Percentiles rank a stretch among this genome's conserved stretches.
phyloP scores from a whole-genome alignment of 352 stramenopile species.

The Hyaloperonospora brassicae region DNA sequence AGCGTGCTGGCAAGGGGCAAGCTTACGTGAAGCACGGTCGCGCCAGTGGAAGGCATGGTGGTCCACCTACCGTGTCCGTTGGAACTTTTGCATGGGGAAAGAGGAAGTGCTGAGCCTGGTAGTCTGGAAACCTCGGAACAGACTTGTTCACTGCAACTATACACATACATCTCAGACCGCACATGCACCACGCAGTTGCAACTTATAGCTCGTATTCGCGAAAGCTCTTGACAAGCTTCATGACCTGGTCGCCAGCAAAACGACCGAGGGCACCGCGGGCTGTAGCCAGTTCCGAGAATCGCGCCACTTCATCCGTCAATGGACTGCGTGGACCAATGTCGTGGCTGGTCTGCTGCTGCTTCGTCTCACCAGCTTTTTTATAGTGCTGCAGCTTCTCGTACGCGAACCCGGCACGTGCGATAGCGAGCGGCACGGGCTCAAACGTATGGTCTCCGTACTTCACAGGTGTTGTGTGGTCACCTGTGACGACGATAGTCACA shows the following conservation, averaged over 20 bases:
- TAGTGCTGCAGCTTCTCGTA: conserved; percentile 24
- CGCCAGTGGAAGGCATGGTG: no score
- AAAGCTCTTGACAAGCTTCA: conserved; percentile 74
- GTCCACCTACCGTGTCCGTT: no score
- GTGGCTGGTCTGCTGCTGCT: conserved; percentile 1
- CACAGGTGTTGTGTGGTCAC: conserved; percentile 81
- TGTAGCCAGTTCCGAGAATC: conserved; percentile 66
- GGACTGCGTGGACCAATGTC: conserved; percentile 6
- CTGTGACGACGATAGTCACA: conserved; percentile 78
- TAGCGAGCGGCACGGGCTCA: conserved; percentile 77
- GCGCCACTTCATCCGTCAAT: conserved; percentile 45
- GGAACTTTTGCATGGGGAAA: no score
- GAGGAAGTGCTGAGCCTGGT: no score
- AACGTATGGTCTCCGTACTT: conserved; percentile 85
- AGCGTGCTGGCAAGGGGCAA: no score
- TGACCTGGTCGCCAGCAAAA: conserved; percentile 80
- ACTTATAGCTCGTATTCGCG: conserved; percentile 39
- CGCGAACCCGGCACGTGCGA: conserved; percentile 42
- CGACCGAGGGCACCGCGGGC: conserved; percentile 60
- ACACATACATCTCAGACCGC: conserved; percentile 3
- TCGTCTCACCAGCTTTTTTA: conserved; percentile 5
- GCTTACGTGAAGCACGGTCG: no score
- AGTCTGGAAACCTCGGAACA: not conserved
- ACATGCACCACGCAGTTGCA: conserved; percentile 6
- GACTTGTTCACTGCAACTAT: conserved; percentile 12